Base-by-base conservation (phyloP, 108 stramenopile genomes). In the Schizochytrium sp. region DNA sequence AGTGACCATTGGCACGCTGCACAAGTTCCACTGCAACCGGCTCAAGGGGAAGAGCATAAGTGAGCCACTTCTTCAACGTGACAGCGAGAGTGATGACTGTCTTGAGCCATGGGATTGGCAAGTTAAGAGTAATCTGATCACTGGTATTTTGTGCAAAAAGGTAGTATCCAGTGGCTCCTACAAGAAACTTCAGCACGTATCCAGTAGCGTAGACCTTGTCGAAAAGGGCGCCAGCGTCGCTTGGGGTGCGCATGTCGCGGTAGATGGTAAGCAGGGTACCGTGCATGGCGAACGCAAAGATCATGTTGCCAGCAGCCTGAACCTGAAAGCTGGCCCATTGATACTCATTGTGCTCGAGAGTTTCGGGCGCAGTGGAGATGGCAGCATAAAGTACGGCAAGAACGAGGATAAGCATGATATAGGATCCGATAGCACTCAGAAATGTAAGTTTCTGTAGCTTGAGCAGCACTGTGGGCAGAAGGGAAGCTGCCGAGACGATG, bases 231-330 rank as follows among this genome's bases (percentile, higher is more conserved):
- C 76, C 76, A 38, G 76, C 76, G 8, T 83, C 76, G 40, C 55
- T 83, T 15, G 76, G 76, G n/a, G 53, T 17, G 45, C 76, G 76
- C 76, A 83, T 83, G 28, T 83, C 76, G 45, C 76, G 45, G 76
- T 83, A 83, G 3, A 83, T 83, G 10, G 76, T 83, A n/a, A 83
- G 76, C 47, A 83, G 3, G 1, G 76, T 83, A 53, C 76, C 76
- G 47, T 83, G 76, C 76, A 83, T 83, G 76, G 76, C 76, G 55
- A 83, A 83, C 50, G 76, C 76, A 55, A 83, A 83, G 28, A 83
- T 83, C 76, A 83, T 83, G 53, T 83, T 83, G 45, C 76, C 76
- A 7, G 76, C 76, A 5, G 76, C 76, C 28, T 83, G 76, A 5
- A 55, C 50, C 50, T 55, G 76, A 40, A 83, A 83, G 13, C 76